These are phyloP conservation scores for Cladosporium colombiae DNA, from an alignment of 2,329 filamentous ascomycete genomes.

Conservation along the genomic window DNA sequence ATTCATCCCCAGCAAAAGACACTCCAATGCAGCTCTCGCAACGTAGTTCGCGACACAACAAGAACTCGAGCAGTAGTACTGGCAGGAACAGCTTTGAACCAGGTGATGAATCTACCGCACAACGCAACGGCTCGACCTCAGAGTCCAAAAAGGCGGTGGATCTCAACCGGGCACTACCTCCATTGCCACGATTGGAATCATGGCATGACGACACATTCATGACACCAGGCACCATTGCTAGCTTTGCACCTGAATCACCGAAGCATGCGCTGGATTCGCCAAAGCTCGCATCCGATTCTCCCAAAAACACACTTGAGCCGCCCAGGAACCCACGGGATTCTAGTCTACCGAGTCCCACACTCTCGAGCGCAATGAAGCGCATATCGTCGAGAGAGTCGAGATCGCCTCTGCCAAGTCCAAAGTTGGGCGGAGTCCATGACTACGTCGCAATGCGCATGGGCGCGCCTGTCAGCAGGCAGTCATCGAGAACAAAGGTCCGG, in stretches of 20 bases:
- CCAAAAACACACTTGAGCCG: conserved; percentile 8
- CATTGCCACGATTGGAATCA: conserved; percentile 48
- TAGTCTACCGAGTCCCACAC: conserved; percentile 23
- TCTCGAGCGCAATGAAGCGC: conserved; percentile 9
- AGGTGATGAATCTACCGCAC: conserved; percentile 19
- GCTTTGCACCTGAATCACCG: background rate
- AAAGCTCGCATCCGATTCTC: conserved; percentile 3
- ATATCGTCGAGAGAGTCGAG: conserved; percentile 13
- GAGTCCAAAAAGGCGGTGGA: conserved; percentile 36
- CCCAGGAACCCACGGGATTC: conserved; percentile 21
- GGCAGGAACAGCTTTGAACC: conserved; percentile 22
- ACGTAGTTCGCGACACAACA: conserved; percentile 15
- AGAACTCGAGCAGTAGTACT: conserved; percentile 23
- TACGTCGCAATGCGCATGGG: conserved; percentile 14
- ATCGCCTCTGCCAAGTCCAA: conserved; percentile 19
- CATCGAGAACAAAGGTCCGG: conserved; percentile 13
- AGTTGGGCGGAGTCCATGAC: conserved; percentile 13
- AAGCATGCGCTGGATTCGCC: background rate
- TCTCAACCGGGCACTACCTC: conserved; percentile 51
- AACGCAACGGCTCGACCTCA: conserved; percentile 11
- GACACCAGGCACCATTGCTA: conserved; percentile 15
- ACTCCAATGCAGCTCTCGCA: conserved; percentile 12
- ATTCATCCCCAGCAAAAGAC: conserved; percentile 21
- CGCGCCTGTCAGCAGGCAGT: conserved; percentile 9
- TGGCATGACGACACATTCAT: conserved; percentile 32